phyloP scores from a whole-genome alignment of 352 stramenopile species.

The Peronosclerospora sorghi region DNA sequence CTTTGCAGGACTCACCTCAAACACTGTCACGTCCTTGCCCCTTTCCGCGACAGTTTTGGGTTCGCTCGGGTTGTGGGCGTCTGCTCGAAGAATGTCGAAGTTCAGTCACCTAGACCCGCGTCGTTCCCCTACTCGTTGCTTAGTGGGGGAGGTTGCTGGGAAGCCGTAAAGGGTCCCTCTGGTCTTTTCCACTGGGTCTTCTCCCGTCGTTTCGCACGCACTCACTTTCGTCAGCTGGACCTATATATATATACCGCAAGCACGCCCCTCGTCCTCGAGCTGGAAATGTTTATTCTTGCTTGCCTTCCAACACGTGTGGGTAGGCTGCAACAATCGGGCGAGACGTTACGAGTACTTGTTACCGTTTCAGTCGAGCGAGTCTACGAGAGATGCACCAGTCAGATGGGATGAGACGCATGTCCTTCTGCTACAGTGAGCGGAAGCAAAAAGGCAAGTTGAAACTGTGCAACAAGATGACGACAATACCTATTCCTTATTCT shows the following conservation, averaged over 20 bases:
- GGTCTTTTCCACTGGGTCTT: slow-evolving; percentile 15
- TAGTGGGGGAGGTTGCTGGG: slow-evolving; percentile 11
- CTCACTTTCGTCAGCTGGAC: slow-evolving; percentile 4
- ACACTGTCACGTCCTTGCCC: slow-evolving; percentile 2
- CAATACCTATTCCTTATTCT: too few relatives aligned
- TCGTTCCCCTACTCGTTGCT: slow-evolving; percentile 25
- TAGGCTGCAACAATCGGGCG: too few relatives aligned
- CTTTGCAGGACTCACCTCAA: background rate
- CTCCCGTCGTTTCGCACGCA: slow-evolving; percentile 15
- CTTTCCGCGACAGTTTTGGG: slow-evolving; percentile 12
- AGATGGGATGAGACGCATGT: too few relatives aligned
- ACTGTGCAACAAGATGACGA: background rate
- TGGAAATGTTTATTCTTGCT: too few relatives aligned
- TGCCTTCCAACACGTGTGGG: too few relatives aligned
- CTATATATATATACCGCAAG: slow-evolving; percentile 26
- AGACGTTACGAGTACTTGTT: too few relatives aligned
- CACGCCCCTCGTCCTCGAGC: slow-evolving; percentile 8
- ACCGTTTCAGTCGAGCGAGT: too few relatives aligned
- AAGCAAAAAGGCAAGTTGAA: slow-evolving; percentile 5
- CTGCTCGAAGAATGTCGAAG: slow-evolving; percentile 30
- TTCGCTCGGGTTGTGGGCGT: background rate
- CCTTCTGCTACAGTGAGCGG: too few relatives aligned
- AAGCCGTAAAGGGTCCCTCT: slow-evolving; percentile 2
- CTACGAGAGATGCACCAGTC: too few relatives aligned
- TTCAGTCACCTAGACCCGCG: slow-evolving; percentile 33